Evolutionary conservation across 2,329 filamentous ascomycete genomes (phyloP).

Genomic region (Sclerotinia borealis): DNA sequence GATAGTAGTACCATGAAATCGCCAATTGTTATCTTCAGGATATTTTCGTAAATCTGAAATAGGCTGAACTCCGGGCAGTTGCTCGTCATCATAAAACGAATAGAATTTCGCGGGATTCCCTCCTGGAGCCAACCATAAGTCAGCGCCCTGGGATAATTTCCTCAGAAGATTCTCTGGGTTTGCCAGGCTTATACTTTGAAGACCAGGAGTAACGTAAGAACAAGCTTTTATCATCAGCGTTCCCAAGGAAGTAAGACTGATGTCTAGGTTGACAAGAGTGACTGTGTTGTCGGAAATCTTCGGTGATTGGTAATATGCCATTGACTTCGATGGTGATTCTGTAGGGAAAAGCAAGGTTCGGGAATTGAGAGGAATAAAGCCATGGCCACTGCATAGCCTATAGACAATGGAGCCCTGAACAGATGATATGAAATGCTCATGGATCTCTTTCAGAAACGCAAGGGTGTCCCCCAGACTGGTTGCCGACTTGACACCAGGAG

Average conservation of each 20-base stretch:
- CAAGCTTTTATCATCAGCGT: constrained; percentile 31
- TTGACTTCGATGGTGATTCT: neutral
- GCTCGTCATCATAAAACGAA: constrained; percentile 20
- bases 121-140: constrained; percentile 31
- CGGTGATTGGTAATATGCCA: neutral
- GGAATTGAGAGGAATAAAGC: constrained; percentile 32
- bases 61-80: constrained; percentile 17
- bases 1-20: constrained; percentile 21
- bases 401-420: constrained; percentile 30
- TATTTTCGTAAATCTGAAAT: constrained; percentile 20
- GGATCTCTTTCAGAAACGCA: constrained; percentile 26
- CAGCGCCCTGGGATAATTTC: constrained; percentile 19
- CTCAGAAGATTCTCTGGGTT: constrained; percentile 5
- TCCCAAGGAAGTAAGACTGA: constrained; percentile 31
- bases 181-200: constrained; percentile 21
- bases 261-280: constrained; percentile 30
- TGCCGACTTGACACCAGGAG: constrained; percentile 23
- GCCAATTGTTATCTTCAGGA: constrained; percentile 15
- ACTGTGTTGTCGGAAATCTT: constrained; percentile 12
- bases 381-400: constrained; percentile 30
- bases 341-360: constrained; percentile 29
- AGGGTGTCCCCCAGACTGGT: constrained; percentile 14
- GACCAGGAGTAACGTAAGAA: constrained; percentile 24
- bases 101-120: constrained; percentile 31
- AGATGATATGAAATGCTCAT: constrained; percentile 33